Conservation (phyloP, 176 grass and related monocot species). For the Neostapfia colusana region DNA sequence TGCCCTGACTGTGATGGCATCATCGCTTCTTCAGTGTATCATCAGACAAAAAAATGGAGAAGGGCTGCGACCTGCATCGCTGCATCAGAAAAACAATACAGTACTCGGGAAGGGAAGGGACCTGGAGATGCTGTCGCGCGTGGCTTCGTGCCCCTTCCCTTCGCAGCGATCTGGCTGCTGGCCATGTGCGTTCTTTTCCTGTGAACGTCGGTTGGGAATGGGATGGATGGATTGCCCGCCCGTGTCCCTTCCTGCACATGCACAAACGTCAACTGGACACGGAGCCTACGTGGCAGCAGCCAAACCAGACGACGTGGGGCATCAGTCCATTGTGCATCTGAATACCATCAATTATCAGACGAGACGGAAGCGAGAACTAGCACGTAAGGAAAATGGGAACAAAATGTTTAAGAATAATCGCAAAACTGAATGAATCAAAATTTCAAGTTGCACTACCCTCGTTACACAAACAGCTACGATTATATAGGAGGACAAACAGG, state of each 20-base stretch:
- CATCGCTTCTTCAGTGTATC: too few species aligned
- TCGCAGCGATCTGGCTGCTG: background rate
- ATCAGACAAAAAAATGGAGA: background rate
- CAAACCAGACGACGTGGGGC: background rate
- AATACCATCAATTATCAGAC: too few species aligned
- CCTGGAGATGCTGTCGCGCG: background rate
- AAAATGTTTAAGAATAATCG: background rate
- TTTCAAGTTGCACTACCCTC: background rate
- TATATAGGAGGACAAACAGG: background rate
- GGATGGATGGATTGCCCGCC: background rate
- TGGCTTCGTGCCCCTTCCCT: background rate
- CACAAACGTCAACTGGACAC: background rate
- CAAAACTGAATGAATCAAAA: constrained; percentile 4
- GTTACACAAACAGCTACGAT: background rate
- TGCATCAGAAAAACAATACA: background rate
- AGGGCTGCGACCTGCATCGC: background rate
- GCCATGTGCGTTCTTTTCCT: background rate
- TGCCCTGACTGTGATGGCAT: background rate
- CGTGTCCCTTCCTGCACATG: too few species aligned
- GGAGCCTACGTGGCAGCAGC: background rate
- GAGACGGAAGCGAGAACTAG: too few species aligned
- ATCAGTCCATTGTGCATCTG: too few species aligned
- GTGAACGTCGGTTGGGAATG: background rate
- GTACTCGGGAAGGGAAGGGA: background rate
- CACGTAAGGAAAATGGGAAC: too few species aligned